These are phyloP conservation scores for Phaeosphaeriaceae sp. DNA, from an alignment of 2,329 filamentous ascomycete species.

Conservation along the genomic window DNA sequence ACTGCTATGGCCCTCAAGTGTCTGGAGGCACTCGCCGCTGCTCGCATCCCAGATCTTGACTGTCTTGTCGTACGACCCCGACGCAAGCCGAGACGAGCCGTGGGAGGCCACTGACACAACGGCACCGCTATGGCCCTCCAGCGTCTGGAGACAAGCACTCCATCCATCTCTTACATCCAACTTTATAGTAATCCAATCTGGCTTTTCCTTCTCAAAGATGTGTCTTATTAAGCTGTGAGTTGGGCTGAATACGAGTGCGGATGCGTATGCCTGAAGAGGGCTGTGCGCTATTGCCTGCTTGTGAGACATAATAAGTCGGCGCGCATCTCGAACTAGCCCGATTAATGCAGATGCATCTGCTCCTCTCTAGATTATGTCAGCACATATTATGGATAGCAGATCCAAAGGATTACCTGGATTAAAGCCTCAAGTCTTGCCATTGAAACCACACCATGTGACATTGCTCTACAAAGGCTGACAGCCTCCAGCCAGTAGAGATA, in stretches of 20 bases:
- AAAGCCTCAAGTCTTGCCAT: conserved; percentile 8
- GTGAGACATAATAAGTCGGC: too few species aligned
- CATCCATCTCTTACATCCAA: conserved; percentile 7
- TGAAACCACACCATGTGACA: conserved; percentile 5
- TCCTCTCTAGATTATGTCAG: too few species aligned
- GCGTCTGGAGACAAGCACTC: too few species aligned
- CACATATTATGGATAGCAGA: too few species aligned
- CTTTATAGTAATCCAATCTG: conserved; percentile 11
- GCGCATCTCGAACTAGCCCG: too few species aligned
- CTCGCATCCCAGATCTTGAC: conserved; percentile 15
- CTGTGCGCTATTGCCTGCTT: too few species aligned
- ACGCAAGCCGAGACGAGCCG: too few species aligned
- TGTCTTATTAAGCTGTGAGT: conserved; percentile 17
- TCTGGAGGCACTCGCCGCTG: conserved; percentile 1
- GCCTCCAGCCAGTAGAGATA: too few species aligned
- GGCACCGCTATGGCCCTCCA: too few species aligned
- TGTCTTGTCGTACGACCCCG: not conserved
- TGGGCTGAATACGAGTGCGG: conserved; percentile 29
- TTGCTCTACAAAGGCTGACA: conserved; percentile 11
- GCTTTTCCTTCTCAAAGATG: conserved; percentile 19
- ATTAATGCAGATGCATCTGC: too few species aligned
- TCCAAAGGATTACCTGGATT: not conserved
- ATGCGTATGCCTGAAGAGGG: conserved; percentile 31
- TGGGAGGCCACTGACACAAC: too few species aligned
- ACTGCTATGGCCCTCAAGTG: too few species aligned